Evolutionary conservation across 345 rosid genomes (phyloP), one percentile per base, ranked within the genome.

Genomic region (Erucastrum elatum): DNA sequence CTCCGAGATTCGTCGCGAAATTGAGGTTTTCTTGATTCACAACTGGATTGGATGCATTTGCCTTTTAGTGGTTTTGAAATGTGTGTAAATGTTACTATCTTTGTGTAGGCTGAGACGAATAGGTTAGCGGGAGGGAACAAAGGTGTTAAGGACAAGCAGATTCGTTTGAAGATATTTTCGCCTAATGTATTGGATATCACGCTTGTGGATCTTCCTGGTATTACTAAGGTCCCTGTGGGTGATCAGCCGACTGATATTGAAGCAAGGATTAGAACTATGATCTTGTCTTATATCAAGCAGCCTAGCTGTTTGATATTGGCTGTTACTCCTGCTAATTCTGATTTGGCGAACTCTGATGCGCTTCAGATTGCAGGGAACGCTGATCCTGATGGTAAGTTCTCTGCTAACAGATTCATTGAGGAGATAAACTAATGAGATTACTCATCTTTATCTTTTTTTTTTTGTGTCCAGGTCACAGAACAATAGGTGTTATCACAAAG

Each of bases 1-100:
- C 88, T 85, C 96, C 1, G 90, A 93, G 86, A 91, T 96, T 84
- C 94, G 98, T 59, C 88, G 91, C 29, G 99, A 93, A 84, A 91
- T 96, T 84, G 90, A 91, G 94, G 99, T n/a, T 51, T 70, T 70
- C 4, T 26, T 17, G 5, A n/a, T 16, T 17, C 41, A 34, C 27
- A 61, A 56, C 31, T 46, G 4, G 21, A 21, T 21, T 21, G 8
- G 37, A 39, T 39, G 46, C 3, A 1, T 0, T 46, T 46, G 41
- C 10, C 41, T 35, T 35, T 35, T 35, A 33, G 10, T 66, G 39
- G 69, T 29, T 34, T 2, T 80, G 2, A 4, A 53, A 53, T 75
- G 64, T 37, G 44, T 37, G 44, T 35, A 7, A 2, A 35, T 6
- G 41, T 35, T 35, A 35, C 4, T 0, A 3, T 4, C 0, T 49